Conservation (phyloP, 2,329 filamentous ascomycete genomes). For the Drechslerella dactyloides region DNA sequence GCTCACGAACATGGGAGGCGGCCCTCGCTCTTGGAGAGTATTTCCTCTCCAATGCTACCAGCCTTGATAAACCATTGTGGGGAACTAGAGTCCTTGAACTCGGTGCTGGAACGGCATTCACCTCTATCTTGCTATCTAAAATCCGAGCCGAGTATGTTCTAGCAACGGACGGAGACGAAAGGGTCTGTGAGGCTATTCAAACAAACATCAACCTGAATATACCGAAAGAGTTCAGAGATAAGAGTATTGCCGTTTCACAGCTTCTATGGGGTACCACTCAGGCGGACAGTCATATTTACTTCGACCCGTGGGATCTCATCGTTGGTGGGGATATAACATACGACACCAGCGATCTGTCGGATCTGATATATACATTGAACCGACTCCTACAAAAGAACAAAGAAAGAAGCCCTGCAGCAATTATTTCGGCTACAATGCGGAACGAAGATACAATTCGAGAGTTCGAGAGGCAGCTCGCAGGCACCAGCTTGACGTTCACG, state of each 20-base stretch:
- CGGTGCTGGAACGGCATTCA: conserved; percentile 76
- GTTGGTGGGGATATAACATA: conserved; percentile 82
- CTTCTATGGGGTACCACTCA: conserved; percentile 53
- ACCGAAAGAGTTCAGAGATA: neutral
- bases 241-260: conserved; percentile 21
- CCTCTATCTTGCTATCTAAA: conserved; percentile 76
- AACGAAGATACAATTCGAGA: conserved; percentile 72
- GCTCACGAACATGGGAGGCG: conserved; percentile 81
- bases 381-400: conserved; percentile 68
- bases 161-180: conserved; percentile 76
- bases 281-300: conserved; percentile 58
- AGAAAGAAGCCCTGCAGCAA: conserved; percentile 61
- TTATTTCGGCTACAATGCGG: conserved; percentile 74
- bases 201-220: conserved; percentile 73
- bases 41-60: conserved; percentile 61
- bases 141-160: conserved; percentile 67
- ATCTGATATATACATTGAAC: conserved; percentile 69
- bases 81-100: conserved; percentile 69
- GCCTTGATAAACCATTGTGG: conserved; percentile 29
- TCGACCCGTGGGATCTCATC: conserved; percentile 66
- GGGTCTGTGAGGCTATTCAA: conserved; percentile 71
- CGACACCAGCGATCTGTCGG: conserved; percentile 69
- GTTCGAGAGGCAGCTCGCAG: conserved; percentile 60
- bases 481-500: conserved; percentile 3
- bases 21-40: conserved; percentile 75